A percentile compares a stretch with the other conserved stretches of the same genome.
These are phyloP conservation scores for Camelina sativa DNA, from an alignment of 345 rosid species.

Conservation along the genomic window DNA sequence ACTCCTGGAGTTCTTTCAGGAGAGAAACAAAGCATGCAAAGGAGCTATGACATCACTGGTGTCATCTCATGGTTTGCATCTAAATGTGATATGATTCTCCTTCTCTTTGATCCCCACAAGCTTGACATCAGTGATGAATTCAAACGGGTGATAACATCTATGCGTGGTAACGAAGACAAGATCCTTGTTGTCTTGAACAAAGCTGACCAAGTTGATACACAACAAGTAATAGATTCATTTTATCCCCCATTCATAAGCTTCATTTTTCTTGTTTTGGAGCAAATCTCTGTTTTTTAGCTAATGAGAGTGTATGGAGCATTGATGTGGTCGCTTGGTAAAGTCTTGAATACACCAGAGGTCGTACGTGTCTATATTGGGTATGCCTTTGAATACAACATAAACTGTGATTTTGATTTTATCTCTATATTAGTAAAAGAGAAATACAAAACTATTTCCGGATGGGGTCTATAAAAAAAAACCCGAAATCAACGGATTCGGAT, in stretches of 20 bases:
- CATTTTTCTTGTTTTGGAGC: neutral
- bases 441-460: too few relatives aligned
- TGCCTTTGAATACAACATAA: slow-evolving; percentile 1
- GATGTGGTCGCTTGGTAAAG: slow-evolving; percentile 99
- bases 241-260: slow-evolving; percentile 7
- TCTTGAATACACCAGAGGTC: slow-evolving; percentile 89
- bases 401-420: neutral
- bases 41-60: slow-evolving; percentile 90
- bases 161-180: slow-evolving; percentile 93
- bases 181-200: slow-evolving; percentile 91
- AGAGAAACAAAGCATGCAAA: slow-evolving; percentile 88
- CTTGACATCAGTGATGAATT: slow-evolving; percentile 94
- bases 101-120: slow-evolving; percentile 95
- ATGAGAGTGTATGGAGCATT: slow-evolving; percentile 98
- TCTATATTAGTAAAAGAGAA: too few relatives aligned
- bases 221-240: slow-evolving; percentile 56
- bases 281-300: slow-evolving; percentile 48
- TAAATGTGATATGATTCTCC: slow-evolving; percentile 91
- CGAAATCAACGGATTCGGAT: too few relatives aligned
- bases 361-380: slow-evolving; percentile 93
- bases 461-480: too few relatives aligned
- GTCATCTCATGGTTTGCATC: slow-evolving; percentile 97
- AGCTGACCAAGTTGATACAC: slow-evolving; percentile 97
- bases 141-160: slow-evolving; percentile 84
- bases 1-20: slow-evolving; percentile 97